Conservation (phyloP, 352 stramenopile genomes). For the Globisporangium apiculatum region DNA sequence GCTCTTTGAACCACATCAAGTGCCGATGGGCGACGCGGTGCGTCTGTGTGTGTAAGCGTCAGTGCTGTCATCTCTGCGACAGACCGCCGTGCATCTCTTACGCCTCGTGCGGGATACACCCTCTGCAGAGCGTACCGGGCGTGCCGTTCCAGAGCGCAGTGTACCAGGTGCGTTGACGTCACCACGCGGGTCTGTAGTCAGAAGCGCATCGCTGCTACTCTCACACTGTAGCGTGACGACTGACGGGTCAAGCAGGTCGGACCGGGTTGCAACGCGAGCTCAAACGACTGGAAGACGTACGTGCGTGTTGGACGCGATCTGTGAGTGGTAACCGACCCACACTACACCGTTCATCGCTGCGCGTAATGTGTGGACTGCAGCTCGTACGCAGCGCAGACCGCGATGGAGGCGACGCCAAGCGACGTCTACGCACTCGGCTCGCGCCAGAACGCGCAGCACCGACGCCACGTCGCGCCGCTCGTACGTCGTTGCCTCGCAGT, state of each 20-base stretch:
- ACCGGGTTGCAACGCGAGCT: slow-evolving; percentile 30
- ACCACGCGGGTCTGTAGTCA: not conserved
- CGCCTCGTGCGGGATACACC: not conserved
- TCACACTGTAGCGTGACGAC: too few relatives aligned
- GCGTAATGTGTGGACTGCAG: slow-evolving; percentile 14
- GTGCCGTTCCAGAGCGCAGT: slow-evolving; percentile 62
- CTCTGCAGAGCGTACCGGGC: slow-evolving; percentile 25
- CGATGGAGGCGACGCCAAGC: slow-evolving; percentile 29
- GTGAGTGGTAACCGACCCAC: too few relatives aligned
- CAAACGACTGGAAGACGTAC: slow-evolving; percentile 68
- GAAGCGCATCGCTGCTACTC: too few relatives aligned
- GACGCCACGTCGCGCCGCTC: slow-evolving; percentile 53
- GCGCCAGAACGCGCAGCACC: slow-evolving; percentile 50
- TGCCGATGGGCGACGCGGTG: slow-evolving; percentile 23
- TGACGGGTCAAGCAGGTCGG: slow-evolving; percentile 24
- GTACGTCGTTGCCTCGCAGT: slow-evolving; percentile 16
- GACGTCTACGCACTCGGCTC: slow-evolving; percentile 16
- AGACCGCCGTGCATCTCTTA: not conserved
- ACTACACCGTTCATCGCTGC: too few relatives aligned
- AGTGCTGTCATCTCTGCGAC: not conserved
- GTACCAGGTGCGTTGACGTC: slow-evolving; percentile 33
- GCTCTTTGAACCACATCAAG: slow-evolving; percentile 48
- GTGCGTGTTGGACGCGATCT: slow-evolving; percentile 1
- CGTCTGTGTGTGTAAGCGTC: not conserved
- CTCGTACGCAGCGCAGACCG: slow-evolving; percentile 52